Conservation (phyloP, 495 filamentous ascomycete species). For the Chaetomium fimeti region DNA sequence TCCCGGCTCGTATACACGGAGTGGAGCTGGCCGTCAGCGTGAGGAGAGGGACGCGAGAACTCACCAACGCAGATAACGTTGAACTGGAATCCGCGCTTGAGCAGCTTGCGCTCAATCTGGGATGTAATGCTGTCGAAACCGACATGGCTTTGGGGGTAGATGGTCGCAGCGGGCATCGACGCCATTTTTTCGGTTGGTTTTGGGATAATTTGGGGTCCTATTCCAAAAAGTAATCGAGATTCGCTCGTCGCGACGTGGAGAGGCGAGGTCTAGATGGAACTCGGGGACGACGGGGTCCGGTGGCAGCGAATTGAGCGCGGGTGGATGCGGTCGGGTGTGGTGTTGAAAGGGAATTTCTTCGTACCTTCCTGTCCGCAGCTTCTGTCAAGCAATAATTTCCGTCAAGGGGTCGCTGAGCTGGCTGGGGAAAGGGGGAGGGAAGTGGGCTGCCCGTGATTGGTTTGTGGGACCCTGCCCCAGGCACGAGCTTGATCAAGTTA, state of each 20-base stretch:
- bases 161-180: constrained; percentile 46
- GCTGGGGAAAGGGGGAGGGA: constrained; percentile 46
- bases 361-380: constrained; percentile 40
- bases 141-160: constrained; percentile 95
- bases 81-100: constrained; percentile 99
- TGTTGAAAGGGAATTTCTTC: constrained; percentile 33
- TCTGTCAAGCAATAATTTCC: constrained; percentile 51
- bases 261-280: constrained; percentile 18
- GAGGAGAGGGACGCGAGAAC: constrained; percentile 40
- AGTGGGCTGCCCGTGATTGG: constrained; percentile 43
- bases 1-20: constrained; percentile 24
- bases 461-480: constrained; percentile 37
- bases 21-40: constrained; percentile 16
- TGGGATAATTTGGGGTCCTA: constrained; percentile 28
- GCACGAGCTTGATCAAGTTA: constrained; percentile 32
- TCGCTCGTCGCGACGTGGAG: constrained; percentile 18
- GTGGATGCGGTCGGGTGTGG: constrained; percentile 23
- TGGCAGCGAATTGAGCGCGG: constrained; percentile 20
- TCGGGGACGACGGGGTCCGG: constrained; percentile 1
- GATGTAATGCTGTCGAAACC: constrained; percentile 99
- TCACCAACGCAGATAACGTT: constrained; percentile 99
- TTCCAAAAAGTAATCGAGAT: constrained; percentile 47
- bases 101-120: constrained; percentile 97
- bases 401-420: constrained; percentile 38
- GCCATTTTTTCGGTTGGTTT: constrained; percentile 45